Conservation (phyloP, 148 eudicot genomes). For the Cornus controversa region DNA sequence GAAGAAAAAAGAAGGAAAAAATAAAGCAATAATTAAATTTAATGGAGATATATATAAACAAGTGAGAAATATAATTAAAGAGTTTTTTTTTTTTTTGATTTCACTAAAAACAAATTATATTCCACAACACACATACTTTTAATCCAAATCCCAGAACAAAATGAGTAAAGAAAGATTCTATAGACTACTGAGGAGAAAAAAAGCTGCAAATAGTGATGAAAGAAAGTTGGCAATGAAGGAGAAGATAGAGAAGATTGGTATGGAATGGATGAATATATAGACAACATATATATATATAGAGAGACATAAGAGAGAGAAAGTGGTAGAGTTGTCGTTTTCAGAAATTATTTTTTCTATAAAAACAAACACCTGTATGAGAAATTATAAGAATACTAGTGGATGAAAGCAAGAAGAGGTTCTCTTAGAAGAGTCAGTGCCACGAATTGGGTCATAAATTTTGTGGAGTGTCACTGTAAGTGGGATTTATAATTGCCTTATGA, state of each 20-base stretch:
- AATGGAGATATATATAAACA: background rate
- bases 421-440: background rate
- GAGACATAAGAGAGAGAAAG: too few species aligned
- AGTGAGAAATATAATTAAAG: too few species aligned
- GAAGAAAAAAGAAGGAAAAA: background rate
- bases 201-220: background rate
- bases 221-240: conserved; percentile 2
- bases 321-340: background rate
- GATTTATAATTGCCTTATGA: background rate
- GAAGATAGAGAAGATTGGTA: background rate
- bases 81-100: too few species aligned
- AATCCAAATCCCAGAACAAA: background rate
- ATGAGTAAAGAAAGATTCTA: background rate
- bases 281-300: too few species aligned
- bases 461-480: conserved; percentile 4
- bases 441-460: background rate
- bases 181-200: background rate
- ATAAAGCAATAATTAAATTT: background rate
- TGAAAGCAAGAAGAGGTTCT: conserved; percentile 1
- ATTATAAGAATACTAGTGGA: background rate
- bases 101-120: too few species aligned
- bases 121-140: background rate
- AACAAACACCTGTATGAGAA: too few species aligned
- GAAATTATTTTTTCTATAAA: background rate
- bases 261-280: conserved; percentile 9